Evolutionary conservation across 805 yeast genomes (phyloP), one percentile per base, ranked within the genome.

Genomic region (Suhomyces emberorum): DNA sequence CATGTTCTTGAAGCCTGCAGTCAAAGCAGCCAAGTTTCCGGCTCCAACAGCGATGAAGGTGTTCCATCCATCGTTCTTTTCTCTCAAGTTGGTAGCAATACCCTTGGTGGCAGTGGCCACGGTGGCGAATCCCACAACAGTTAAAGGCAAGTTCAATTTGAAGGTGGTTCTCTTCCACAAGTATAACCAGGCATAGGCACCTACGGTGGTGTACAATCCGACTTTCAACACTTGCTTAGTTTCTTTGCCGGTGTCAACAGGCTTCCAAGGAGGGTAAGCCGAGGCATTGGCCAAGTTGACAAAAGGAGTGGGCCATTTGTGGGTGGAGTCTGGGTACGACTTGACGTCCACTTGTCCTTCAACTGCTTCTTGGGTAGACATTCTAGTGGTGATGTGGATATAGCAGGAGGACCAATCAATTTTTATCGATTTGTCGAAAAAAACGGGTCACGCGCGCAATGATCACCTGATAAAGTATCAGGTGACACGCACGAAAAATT

Each of bases 1-100:
- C 65, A 66, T 60, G 34, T 44, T 54, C 54, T 56, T 61, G 53
- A 67, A 64, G 4, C 70, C 69, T 33, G 61, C 65, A 40, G 73
- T 67, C 48, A 78, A 62, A 38, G 63, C 61, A 15, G 65, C 63
- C 48, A 72, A 55, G 52, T 73, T 76, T 41, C 69, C 72, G 28
- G 72, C 55, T 28, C 74, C 73, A 40, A 79, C 83, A 14, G 77
- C 76, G 83, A 85, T 79, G 50, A 77, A 72, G 14, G 76, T 72
- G 57, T 80, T 81, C 64, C 76, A 62, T 11, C 79, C 79, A 51
- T 81, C 84, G 49, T 76, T 77, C 52, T 68, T 71, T 55, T 77
- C 79, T 51, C 85, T 69, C 48, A 82, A 58, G 57, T 82, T 81
- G 44, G 83, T 69, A 22, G 75, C 44, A 16, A 75, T 65, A 19